A percentile compares a stretch with the other conserved stretches of the same genome.
These are phyloP conservation scores for Penicillium salamii DNA, from an alignment of 495 filamentous ascomycete species.

Conservation along the genomic window DNA sequence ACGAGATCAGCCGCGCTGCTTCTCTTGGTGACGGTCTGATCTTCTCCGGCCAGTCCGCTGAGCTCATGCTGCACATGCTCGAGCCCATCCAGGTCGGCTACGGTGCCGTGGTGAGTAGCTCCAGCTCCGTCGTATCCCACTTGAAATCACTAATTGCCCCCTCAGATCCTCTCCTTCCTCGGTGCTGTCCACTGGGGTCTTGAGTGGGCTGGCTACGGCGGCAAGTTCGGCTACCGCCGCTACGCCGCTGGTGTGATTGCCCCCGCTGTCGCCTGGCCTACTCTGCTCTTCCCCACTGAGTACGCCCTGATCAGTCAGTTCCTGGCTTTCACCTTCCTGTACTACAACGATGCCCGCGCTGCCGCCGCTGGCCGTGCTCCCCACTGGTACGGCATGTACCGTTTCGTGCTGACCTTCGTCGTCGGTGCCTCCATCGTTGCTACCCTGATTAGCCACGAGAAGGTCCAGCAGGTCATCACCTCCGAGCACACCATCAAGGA, in stretches of 20 bases:
- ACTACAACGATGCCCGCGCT: conserved; percentile 81
- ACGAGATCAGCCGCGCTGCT: conserved; percentile 67
- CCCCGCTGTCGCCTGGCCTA: conserved; percentile 89
- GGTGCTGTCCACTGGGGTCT: conserved; percentile 95
- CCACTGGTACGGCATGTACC: conserved; percentile 88
- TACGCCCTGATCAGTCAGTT: conserved; percentile 91
- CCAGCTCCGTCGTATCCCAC: neutral
- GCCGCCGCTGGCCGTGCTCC: conserved; percentile 79
- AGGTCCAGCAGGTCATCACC: conserved; percentile 63
- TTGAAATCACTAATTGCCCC: conserved; percentile 7
- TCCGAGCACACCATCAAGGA: conserved; percentile 50
- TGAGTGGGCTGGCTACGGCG: conserved; percentile 73
- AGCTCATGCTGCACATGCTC: conserved; percentile 69
- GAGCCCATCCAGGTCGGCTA: conserved; percentile 93
- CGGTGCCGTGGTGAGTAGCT: conserved; percentile 73
- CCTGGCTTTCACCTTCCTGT: conserved; percentile 81
- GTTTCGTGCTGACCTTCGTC: conserved; percentile 92
- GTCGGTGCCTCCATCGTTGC: conserved; percentile 86
- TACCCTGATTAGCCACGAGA: conserved; percentile 80
- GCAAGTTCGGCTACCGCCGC: conserved; percentile 67
- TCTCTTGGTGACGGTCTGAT: conserved; percentile 59
- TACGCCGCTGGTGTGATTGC: conserved; percentile 83
- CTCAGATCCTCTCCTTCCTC: conserved; percentile 87
- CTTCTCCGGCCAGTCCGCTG: conserved; percentile 68
- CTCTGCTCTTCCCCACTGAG: conserved; percentile 79